phyloP scores from a whole-genome alignment of 345 rosid species.

The Mangifera indica region DNA sequence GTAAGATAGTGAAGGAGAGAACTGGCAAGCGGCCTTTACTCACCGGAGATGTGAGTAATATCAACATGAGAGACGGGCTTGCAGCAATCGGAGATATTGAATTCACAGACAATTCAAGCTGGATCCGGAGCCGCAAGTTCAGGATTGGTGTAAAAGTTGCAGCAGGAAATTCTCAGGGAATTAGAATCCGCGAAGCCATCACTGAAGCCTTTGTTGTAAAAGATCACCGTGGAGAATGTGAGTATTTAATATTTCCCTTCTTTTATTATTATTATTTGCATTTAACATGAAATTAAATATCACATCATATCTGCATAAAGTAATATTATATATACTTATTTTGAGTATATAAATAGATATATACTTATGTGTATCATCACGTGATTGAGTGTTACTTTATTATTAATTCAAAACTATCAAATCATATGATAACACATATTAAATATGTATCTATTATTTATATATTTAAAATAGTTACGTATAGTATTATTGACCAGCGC shows the following conservation, averaged over 20 bases:
- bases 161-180: slow-evolving; percentile 45
- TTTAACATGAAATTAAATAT: no score
- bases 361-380: no score
- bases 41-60: slow-evolving; percentile 57
- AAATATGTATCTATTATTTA: no score
- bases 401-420: no score
- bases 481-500: no score
- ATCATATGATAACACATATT: no score
- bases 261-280: not conserved
- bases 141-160: slow-evolving; percentile 69
- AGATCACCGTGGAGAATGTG: slow-evolving; percentile 98
- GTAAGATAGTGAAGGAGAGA: slow-evolving; percentile 65
- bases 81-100: slow-evolving; percentile 58
- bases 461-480: no score
- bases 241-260: slow-evolving; percentile 26
- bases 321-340: no score
- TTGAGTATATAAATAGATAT: no score
- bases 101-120: slow-evolving; percentile 91
- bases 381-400: no score
- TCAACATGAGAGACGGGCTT: slow-evolving; percentile 53
- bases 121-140: slow-evolving; percentile 83
- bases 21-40: slow-evolving; percentile 84
- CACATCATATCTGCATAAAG: no score
- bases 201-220: slow-evolving; percentile 74
- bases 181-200: slow-evolving; percentile 62